Conservation (phyloP, 2,329 filamentous ascomycete species). For the Neofusicoccum parvum region DNA sequence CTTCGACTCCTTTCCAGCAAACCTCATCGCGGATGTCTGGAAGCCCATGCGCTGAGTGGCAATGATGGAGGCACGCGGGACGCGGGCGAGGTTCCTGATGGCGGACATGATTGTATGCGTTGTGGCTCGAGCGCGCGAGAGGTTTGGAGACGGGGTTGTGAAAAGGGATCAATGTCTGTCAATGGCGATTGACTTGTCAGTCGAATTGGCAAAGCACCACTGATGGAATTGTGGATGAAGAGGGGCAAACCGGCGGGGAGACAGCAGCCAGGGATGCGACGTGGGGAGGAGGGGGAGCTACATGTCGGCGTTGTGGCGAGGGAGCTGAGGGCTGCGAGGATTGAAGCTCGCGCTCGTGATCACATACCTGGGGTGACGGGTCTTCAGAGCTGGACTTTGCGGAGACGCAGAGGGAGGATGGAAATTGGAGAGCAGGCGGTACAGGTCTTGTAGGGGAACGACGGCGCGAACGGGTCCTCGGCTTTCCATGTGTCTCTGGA, state of each 20-base stretch:
- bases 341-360: not conserved
- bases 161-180: conserved; percentile 27
- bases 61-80: conserved; percentile 33
- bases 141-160: not conserved
- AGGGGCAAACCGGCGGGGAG: not conserved
- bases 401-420: not conserved
- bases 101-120: conserved; percentile 32
- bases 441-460: conserved; percentile 7
- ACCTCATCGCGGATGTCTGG: conserved; percentile 38
- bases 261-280: not conserved
- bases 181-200: conserved; percentile 7
- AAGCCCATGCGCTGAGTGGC: conserved; percentile 39
- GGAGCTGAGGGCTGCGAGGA: not conserved
- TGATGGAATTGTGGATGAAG: not conserved
- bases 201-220: not conserved
- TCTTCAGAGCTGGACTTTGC: too few relatives aligned
- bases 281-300: not conserved
- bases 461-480: not conserved
- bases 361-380: not conserved
- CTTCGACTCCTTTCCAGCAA: conserved; percentile 47
- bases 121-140: not conserved
- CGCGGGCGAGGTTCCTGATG: conserved; percentile 33
- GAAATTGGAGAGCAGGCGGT: not conserved
- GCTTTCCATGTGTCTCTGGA: conserved; percentile 3
- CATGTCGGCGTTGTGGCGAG: not conserved